Base-by-base conservation (phyloP, 257 asterid species). In the Solanum arcanum region DNA sequence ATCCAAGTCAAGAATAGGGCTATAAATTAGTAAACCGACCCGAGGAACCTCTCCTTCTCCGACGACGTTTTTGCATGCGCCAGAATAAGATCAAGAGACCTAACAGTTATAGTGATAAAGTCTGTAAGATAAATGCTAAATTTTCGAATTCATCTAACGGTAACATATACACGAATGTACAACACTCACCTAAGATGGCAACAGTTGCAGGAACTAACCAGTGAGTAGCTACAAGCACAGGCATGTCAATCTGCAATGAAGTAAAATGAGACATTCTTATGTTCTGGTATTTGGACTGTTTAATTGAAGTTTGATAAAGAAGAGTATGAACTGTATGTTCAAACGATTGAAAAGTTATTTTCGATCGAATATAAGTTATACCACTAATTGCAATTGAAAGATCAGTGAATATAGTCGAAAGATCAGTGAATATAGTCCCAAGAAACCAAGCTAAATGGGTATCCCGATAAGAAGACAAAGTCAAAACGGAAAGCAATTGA, bases 191-290 rank as follows among this genome's bases (percentile, higher is more conserved):
- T 49, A 87, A 88, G 87, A 93, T 86, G 76, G 97, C 96, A 88
- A 96, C 91, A 70, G 88, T 86, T 39, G 93, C 96, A 33, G 99
- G 99, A 74, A 96, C 84, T 66, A 95, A 94, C 99, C 99, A 97
- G 82, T 96, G 98, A 78, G 98, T 96, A 39, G 98, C 93, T 76
- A 94, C 98, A 83, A 94, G 87, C 70, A 90, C 98, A 6, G 98
- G 98, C 89, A 93, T 88, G 89, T 96, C 98, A 60, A 92, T 90
- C 99, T 95, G 99, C 94, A 91, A 46, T 12, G 5, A 25, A 44
- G 25, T 69, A 60, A 70, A 64, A 37, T 33, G 42, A 56, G 25
- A 56, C 25, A 56, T 56, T 7, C 66, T 56, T 20, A 56, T 20
- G 66, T 56, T 20, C 25, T 56, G 66, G 25, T 5, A 56, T 20